Conservation (phyloP, 225 moss, liverwort and hornwort genomes). For the Pleurozium schreberi region DNA sequence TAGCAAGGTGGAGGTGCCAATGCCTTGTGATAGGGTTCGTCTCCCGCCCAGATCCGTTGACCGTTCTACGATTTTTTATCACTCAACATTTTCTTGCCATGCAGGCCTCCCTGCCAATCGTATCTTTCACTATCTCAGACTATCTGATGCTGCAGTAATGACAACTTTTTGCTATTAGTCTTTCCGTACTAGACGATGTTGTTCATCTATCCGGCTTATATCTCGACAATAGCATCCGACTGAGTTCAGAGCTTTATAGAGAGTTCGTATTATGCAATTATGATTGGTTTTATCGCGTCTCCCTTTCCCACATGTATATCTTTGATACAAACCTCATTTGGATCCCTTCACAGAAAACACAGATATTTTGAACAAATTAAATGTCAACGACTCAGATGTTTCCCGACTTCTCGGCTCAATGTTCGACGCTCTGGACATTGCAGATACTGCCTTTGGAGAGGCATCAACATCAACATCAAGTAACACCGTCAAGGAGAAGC, state of each 20-base stretch:
- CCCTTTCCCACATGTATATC: not conserved
- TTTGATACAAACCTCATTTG: slow-evolving; percentile 5
- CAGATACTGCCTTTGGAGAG: slow-evolving; percentile 1
- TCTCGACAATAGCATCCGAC: not conserved
- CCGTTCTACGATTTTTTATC: slow-evolving; percentile 78
- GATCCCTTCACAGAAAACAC: slow-evolving; percentile 33
- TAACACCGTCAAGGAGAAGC: not conserved
- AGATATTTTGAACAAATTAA: slow-evolving; percentile 71
- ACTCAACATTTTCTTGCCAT: slow-evolving; percentile 59
- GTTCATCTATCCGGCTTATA: not conserved
- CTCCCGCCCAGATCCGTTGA: slow-evolving; percentile 41
- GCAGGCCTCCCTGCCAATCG: slow-evolving; percentile 84
- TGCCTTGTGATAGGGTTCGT: slow-evolving; percentile 3
- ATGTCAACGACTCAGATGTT: slow-evolving; percentile 34
- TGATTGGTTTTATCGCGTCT: not conserved
- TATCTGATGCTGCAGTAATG: not conserved
- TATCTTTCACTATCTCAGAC: slow-evolving; percentile 45
- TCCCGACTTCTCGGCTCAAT: slow-evolving; percentile 43
- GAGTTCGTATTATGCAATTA: not conserved
- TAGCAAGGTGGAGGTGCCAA: not conserved
- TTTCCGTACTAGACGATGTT: not conserved
- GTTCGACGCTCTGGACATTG: slow-evolving; percentile 30
- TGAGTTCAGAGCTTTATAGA: not conserved
- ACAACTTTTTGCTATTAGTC: not conserved
- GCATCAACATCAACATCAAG: not conserved